A percentile compares a stretch with the other conserved stretches of the same genome.
These are phyloP conservation scores for Colletotrichum somersetense DNA, from an alignment of 2,329 filamentous ascomycete species.

Conservation along the genomic window DNA sequence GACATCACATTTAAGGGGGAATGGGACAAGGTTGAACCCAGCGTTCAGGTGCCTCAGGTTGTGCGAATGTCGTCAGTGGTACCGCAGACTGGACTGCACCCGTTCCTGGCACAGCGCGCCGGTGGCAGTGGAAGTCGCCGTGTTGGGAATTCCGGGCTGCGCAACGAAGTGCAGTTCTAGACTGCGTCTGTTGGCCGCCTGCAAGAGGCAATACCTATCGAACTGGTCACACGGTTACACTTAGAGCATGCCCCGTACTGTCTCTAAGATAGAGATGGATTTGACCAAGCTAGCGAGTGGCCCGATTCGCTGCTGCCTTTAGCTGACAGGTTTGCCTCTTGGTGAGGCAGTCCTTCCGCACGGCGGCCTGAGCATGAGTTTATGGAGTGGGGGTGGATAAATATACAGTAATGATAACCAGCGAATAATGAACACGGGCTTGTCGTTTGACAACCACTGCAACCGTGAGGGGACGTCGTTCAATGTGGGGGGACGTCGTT, in stretches of 20 bases:
- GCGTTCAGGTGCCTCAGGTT: not conserved
- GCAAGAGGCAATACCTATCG: no score
- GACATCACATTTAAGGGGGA: slow-evolving; percentile 30
- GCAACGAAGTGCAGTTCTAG: slow-evolving; percentile 23
- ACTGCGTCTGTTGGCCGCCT: not conserved
- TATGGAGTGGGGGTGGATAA: not conserved
- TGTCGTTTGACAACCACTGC: not conserved
- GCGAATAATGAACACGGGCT: not conserved
- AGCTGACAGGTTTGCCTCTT: not conserved
- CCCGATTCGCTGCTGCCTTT: not conserved
- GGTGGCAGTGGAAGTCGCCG: not conserved
- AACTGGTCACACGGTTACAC: not conserved
- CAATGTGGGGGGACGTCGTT: slow-evolving; percentile 17
- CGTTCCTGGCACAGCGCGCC: not conserved
- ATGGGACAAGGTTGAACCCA: slow-evolving; percentile 18
- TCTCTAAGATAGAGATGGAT: not conserved
- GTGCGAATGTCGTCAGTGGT: not conserved
- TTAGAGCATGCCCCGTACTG: not conserved
- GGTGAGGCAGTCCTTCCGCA: not conserved
- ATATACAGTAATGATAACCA: not conserved
- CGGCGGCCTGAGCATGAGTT: no score
- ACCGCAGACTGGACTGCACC: not conserved
- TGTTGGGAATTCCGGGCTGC: slow-evolving; percentile 19
- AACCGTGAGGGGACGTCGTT: not conserved
- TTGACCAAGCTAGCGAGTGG: no score